These are phyloP conservation scores for Candida tetrigidarum DNA, from an alignment of 1,139 yeast genomes.

Conservation along the genomic window DNA sequence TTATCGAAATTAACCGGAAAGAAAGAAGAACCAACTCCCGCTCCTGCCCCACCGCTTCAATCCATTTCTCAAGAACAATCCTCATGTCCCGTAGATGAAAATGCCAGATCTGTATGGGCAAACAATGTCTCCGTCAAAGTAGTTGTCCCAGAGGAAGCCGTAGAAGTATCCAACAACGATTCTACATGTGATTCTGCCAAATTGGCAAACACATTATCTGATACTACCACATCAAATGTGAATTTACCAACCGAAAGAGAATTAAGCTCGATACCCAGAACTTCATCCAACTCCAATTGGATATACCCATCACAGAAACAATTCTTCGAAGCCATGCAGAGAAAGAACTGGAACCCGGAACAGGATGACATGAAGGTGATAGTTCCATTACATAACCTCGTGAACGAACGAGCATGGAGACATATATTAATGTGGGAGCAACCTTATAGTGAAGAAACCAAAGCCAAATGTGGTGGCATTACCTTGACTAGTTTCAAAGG, in stretches of 20 bases:
- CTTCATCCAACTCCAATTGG: slow-evolving; percentile 73
- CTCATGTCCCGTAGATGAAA: slow-evolving; percentile 71
- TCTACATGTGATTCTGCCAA: slow-evolving; percentile 53
- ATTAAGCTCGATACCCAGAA: slow-evolving; percentile 83
- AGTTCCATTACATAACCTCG: slow-evolving; percentile 93
- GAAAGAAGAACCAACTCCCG: slow-evolving; percentile 6
- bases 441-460: slow-evolving; percentile 54
- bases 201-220: slow-evolving; percentile 25
- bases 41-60: slow-evolving; percentile 15
- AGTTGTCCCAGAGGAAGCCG: slow-evolving; percentile 40
- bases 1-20: slow-evolving; percentile 39
- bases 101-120: slow-evolving; percentile 62
- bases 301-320: slow-evolving; percentile 95
- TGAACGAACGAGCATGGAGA: slow-evolving; percentile 91
- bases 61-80: slow-evolving; percentile 30
- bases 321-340: slow-evolving; percentile 90
- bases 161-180: slow-evolving; percentile 47
- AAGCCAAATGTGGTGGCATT: slow-evolving; percentile 74
- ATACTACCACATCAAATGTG: slow-evolving; percentile 29
- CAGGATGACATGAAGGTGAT: slow-evolving; percentile 86
- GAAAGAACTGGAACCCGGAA: slow-evolving; percentile 87
- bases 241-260: slow-evolving; percentile 70
- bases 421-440: slow-evolving; percentile 86
- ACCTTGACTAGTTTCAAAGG: slow-evolving; percentile 88
- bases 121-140: slow-evolving; percentile 40